Evolutionary conservation across 2,329 filamentous ascomycete species (phyloP), one percentile per base, ranked within the genome.

Genomic region (Epichloe glyceriae): DNA sequence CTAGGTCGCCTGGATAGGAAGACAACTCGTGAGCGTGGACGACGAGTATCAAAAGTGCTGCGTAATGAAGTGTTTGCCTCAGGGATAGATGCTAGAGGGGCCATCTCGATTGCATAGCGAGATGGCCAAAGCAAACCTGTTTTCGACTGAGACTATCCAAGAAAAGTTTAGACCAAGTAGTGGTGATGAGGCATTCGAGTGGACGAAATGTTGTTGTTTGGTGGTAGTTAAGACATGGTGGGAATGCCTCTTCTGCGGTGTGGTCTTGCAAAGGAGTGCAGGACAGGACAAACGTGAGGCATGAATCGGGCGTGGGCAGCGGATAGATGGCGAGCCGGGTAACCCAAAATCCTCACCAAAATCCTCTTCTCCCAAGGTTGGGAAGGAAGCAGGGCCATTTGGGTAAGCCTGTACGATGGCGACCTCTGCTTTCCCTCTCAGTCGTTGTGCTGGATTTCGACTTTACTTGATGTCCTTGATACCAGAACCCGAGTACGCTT

Each of bases 401-500:
- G 38, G 38, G 37, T 38, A 11, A 10, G 14, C 37, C 3, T 38
- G n/a, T 15, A 10, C 30, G 30, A 38, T 38, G 37, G 37, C n/a
- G 37, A n/a, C n/a, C 12, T 38, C 14, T 38, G 37, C 14, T 38
- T 14, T 38, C 40, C 40, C 20, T 20, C 20, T 42, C 14, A 12
- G 17, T 8, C 12, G 6, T 12, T 20, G 12, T 22, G 11, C 4
- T 42, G 40, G 11, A 8, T 14, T 11, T 20, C 10, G 40, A 20
- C n/a, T 58, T 58, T 61, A 74, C 56, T 67, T 70, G 53, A 94
- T 83, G 64, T 93, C 87, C 61, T 82, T 87, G 60, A 95, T 89
- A 3, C 84, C 85, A 26, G 85, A 82, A 5, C 83, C 79, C n/a
- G 84, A 80, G 67, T 93, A 93, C 44, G 82, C 78, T 55, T 95